Conservation (phyloP, 352 stramenopile species). For the Pythium volutum region DNA sequence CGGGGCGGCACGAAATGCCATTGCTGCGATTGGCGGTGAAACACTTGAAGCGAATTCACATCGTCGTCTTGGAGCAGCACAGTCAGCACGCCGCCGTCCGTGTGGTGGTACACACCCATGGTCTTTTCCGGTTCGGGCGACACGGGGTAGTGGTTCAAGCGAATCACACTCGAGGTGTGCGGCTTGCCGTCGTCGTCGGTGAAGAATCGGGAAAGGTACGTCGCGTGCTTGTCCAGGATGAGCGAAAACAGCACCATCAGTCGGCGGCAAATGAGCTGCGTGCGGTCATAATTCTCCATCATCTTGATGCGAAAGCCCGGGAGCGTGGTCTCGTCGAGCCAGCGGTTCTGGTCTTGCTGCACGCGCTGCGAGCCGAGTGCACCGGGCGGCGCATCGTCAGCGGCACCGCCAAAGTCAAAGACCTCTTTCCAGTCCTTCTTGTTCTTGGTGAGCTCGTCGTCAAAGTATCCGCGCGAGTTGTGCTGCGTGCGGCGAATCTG, state of each 20-base stretch:
- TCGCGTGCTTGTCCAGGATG: conserved; percentile 37
- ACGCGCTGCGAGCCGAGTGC: conserved; percentile 60
- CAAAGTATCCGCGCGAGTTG: conserved; percentile 91
- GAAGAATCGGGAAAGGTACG: conserved; percentile 62
- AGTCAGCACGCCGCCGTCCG: conserved; percentile 50
- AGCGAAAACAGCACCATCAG: conserved; percentile 56
- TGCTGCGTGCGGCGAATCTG: conserved; percentile 50
- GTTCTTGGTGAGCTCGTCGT: conserved; percentile 94
- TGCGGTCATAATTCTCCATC: conserved; percentile 35
- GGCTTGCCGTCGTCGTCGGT: conserved; percentile 45
- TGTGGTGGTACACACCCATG: conserved; percentile 61
- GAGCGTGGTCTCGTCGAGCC: conserved; percentile 40
- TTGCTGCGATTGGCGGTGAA: conserved; percentile 39
- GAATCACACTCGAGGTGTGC: conserved; percentile 87
- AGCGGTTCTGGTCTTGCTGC: conserved; percentile 45
- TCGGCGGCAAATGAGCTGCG: conserved; percentile 40
- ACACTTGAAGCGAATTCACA: conserved; percentile 48
- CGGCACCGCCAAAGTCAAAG: conserved; percentile 50
- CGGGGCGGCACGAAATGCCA: conserved; percentile 43
- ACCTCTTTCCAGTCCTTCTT: conserved; percentile 91
- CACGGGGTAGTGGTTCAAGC: conserved; percentile 91
- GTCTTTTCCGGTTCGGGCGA: conserved; percentile 39
- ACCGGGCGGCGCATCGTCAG: conserved; percentile 14
- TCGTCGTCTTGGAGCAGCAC: conserved; percentile 61
- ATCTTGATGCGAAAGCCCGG: conserved; percentile 53